Evolutionary conservation across 2,329 filamentous ascomycete species (phyloP).

Genomic region (Arthroderma uncinatum): DNA sequence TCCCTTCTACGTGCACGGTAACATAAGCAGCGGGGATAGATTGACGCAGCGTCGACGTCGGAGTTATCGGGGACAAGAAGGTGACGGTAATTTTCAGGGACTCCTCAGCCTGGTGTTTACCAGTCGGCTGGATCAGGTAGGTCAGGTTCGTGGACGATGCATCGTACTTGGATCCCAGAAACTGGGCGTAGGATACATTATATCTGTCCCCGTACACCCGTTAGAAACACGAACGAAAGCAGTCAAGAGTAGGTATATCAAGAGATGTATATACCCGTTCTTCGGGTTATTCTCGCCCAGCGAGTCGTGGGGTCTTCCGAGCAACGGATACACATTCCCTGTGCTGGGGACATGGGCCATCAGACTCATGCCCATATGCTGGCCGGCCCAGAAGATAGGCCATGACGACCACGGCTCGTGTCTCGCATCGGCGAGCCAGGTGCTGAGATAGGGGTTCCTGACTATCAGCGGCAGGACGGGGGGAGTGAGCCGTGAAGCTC

Average conservation of each 20-base stretch:
- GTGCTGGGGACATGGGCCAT: slow-evolving; percentile 51
- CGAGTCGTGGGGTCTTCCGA: slow-evolving; percentile 56
- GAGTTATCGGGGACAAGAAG: slow-evolving; percentile 66
- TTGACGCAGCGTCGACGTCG: slow-evolving; percentile 67
- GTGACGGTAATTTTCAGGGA: slow-evolving; percentile 42
- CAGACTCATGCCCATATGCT: slow-evolving; percentile 54
- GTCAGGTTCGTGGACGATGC: slow-evolving; percentile 60
- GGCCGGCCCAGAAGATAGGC: slow-evolving; percentile 76
- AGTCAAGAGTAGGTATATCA: slow-evolving; percentile 1
- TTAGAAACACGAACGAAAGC: neutral
- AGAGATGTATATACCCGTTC: slow-evolving; percentile 27
- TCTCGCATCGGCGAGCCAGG: slow-evolving; percentile 63
- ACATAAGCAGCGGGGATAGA: slow-evolving; percentile 74
- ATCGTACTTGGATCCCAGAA: slow-evolving; percentile 53
- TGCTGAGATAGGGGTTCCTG: slow-evolving; percentile 64
- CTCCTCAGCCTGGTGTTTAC: slow-evolving; percentile 21
- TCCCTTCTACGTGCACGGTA: slow-evolving; percentile 57
- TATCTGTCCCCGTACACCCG: slow-evolving; percentile 31
- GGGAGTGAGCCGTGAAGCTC: slow-evolving; percentile 45
- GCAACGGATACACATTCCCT: slow-evolving; percentile 51
- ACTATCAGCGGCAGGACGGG: slow-evolving; percentile 65
- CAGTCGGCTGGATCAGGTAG: slow-evolving; percentile 44
- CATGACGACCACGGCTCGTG: slow-evolving; percentile 68
- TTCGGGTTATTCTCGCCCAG: slow-evolving; percentile 28
- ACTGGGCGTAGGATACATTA: slow-evolving; percentile 47